phyloP scores from a whole-genome alignment of 2,329 filamentous ascomycete species.

The Pestalotiopsis fici region DNA sequence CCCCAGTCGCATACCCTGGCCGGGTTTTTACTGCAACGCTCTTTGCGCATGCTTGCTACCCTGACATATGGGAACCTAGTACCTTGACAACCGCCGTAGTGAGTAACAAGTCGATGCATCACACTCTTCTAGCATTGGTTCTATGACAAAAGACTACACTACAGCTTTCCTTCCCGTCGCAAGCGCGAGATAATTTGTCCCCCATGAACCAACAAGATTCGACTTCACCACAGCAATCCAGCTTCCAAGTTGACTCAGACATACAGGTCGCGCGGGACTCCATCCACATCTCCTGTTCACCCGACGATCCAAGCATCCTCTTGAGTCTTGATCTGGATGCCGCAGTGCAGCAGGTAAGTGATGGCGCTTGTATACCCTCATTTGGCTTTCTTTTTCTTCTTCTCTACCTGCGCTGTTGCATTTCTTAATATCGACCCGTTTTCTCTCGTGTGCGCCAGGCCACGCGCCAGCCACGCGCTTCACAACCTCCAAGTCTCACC shows the following conservation, averaged over 20 bases:
- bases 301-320: neutral
- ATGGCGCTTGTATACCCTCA: neutral
- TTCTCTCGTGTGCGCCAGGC: neutral
- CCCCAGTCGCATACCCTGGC: neutral
- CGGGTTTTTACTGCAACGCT: neutral
- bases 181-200: neutral
- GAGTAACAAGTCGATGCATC: neutral
- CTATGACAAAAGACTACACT: neutral
- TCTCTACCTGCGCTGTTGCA: neutral
- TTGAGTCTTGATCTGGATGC: neutral
- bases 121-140: neutral
- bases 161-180: neutral
- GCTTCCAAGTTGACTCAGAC: neutral
- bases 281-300: neutral
- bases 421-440: neutral
- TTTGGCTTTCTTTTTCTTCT: neutral
- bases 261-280: neutral
- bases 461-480: conserved; percentile 10
- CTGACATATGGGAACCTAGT: too few species aligned
- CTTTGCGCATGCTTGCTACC: neutral
- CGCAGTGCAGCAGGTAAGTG: neutral
- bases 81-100: too few species aligned
- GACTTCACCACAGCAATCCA: neutral
- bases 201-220: neutral
- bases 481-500: neutral